A percentile compares a stretch with the other conserved stretches of the same genome.
These are phyloP conservation scores for Globisporangium nagaii DNA, from an alignment of 352 stramenopile species.

Conservation along the genomic window DNA sequence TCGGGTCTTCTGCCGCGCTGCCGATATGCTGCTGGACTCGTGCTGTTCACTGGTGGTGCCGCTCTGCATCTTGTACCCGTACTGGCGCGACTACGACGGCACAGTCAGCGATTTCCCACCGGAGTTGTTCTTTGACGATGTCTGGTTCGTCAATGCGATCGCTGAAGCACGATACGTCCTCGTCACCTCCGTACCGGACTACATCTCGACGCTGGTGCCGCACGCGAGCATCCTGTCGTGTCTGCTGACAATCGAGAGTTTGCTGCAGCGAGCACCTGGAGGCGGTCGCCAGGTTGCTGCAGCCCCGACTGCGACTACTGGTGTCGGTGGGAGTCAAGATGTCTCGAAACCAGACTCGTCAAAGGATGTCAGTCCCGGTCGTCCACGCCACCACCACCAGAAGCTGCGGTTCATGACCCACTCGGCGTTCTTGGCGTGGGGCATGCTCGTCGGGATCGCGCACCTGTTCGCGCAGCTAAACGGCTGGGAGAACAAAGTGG, in stretches of 20 bases:
- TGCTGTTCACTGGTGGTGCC: slow-evolving; percentile 19
- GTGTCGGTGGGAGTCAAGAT: too few relatives aligned
- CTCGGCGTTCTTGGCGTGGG: not conserved
- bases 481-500: not conserved
- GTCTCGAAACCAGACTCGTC: too few relatives aligned
- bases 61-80: slow-evolving; percentile 13
- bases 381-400: too few relatives aligned
- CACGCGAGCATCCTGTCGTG: not conserved
- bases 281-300: too few relatives aligned
- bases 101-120: not conserved
- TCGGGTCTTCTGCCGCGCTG: slow-evolving; percentile 8
- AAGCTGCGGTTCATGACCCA: not conserved
- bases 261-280: not conserved
- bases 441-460: not conserved
- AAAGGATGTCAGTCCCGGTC: too few relatives aligned
- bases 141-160: not conserved
- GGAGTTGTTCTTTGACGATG: not conserved
- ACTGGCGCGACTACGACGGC: slow-evolving; percentile 7
- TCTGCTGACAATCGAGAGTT: not conserved
- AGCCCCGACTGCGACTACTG: too few relatives aligned
- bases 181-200: not conserved
- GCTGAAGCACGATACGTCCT: not conserved
- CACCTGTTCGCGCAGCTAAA: not conserved
- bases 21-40: slow-evolving; percentile 14
- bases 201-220: not conserved